Evolutionary conservation across 2,329 filamentous ascomycete genomes (phyloP).

Genomic region (Diaporthe ampelina): DNA sequence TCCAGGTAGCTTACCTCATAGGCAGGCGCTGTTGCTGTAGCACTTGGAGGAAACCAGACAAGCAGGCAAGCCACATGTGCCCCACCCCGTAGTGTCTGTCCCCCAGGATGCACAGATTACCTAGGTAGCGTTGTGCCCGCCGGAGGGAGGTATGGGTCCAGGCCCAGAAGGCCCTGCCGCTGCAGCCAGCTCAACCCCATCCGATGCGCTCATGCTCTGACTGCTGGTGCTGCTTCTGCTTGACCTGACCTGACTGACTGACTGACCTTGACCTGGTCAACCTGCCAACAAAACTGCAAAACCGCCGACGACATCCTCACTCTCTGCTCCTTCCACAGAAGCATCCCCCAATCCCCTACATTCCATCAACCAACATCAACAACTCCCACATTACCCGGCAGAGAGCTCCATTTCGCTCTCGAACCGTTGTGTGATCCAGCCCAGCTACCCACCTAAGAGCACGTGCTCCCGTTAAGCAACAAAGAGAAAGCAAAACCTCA

Average conservation of each 20-base stretch:
- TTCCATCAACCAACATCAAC: slow-evolving; percentile 35
- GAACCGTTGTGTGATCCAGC: slow-evolving; percentile 13
- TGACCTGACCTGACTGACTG: slow-evolving; percentile 2
- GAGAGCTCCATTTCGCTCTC: slow-evolving; percentile 12
- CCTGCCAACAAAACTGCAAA: slow-evolving; percentile 34
- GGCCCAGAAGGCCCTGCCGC: slow-evolving; percentile 12
- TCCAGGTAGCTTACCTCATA: background rate
- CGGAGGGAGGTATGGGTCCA: background rate
- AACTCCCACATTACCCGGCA: slow-evolving; percentile 17
- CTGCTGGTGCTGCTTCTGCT: background rate
- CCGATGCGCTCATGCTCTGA: slow-evolving; percentile 16
- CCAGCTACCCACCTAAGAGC: slow-evolving; percentile 28
- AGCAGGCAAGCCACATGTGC: slow-evolving; percentile 13
- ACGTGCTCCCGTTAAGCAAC: slow-evolving; percentile 21
- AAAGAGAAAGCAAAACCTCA: slow-evolving; percentile 43
- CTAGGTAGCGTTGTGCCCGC: background rate
- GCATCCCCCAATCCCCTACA: slow-evolving; percentile 14
- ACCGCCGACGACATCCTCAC: slow-evolving; percentile 25
- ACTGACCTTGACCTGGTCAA: slow-evolving; percentile 12
- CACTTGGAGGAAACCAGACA: background rate
- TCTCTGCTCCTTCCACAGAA: slow-evolving; percentile 21
- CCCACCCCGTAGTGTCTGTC: background rate
- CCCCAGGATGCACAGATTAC: background rate
- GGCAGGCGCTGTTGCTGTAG: background rate
- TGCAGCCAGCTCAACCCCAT: slow-evolving; percentile 9